A percentile compares a stretch with the other conserved stretches of the same genome.
Conservation (phyloP, 768 basidiomycete species). For the Rhodotorula diobovata region DNA sequence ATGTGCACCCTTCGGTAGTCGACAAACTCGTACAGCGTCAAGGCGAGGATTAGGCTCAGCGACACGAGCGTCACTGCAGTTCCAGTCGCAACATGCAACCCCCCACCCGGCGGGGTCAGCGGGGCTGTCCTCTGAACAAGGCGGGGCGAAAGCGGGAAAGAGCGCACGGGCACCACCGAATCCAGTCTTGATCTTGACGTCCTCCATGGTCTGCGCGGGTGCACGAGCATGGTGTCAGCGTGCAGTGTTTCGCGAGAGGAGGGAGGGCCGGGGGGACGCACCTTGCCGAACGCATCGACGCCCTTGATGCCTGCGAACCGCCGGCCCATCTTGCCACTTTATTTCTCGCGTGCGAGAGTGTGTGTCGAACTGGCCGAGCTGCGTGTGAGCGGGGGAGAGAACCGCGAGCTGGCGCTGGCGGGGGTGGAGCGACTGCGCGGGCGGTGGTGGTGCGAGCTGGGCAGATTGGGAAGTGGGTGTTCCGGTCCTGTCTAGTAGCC, state of each 20-base stretch:
- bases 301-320: constrained; percentile 58
- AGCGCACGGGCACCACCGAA: constrained; percentile 60
- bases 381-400: neutral
- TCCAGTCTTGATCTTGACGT: constrained; percentile 97
- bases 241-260: neutral
- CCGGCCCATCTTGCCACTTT: no score
- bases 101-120: neutral
- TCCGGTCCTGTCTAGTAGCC: no score
- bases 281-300: constrained; percentile 99
- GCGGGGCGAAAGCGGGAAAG: constrained; percentile 43
- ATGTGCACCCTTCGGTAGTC: constrained; percentile 78
- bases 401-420: neutral
- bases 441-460: no score
- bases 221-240: neutral
- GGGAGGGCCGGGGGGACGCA: constrained; percentile 47
- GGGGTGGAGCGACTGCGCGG: no score
- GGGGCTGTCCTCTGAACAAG: neutral
- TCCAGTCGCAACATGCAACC: neutral
- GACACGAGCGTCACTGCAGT: constrained; percentile 82
- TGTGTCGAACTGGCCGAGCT: no score
- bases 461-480: no score
- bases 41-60: constrained; percentile 82
- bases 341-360: no score
- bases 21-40: constrained; percentile 88
- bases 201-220: constrained; percentile 80